Percentiles rank a stretch among this genome's conserved stretches.
Evolutionary conservation across 2,329 filamentous ascomycete genomes (phyloP).

Genomic region (Trichoderma sp.): DNA sequence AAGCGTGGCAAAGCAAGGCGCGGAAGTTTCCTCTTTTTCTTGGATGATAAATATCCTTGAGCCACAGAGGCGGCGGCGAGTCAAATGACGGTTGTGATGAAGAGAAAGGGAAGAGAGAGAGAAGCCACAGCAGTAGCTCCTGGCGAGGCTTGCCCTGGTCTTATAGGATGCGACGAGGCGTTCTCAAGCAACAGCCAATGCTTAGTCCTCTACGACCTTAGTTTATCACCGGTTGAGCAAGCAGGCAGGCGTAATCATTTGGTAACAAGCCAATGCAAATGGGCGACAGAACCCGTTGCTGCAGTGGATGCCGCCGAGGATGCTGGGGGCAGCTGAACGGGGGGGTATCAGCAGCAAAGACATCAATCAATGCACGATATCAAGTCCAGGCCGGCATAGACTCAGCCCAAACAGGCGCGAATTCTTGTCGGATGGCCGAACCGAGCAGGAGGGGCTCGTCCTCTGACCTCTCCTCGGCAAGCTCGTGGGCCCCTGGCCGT

Average conservation of each 20-base stretch:
- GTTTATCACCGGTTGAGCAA: neutral
- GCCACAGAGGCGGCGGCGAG: neutral
- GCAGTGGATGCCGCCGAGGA: neutral
- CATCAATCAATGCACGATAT: neutral
- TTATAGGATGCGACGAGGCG: slow-evolving; percentile 12
- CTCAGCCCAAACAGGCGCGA: neutral
- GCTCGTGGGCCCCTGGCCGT: neutral
- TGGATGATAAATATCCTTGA: neutral
- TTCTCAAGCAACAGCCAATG: neutral
- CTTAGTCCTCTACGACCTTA: neutral
- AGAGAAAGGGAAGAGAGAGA: slow-evolving; percentile 11
- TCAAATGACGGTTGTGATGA: neutral
- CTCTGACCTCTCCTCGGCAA: slow-evolving; percentile 8
- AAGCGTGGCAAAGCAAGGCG: neutral
- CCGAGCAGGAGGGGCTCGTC: slow-evolving; percentile 5
- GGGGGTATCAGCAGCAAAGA: neutral
- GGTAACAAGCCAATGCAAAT: neutral
- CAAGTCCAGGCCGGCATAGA: neutral
- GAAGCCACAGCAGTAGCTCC: slow-evolving; percentile 3
- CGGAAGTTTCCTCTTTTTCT: neutral
- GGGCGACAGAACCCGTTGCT: neutral
- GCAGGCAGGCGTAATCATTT: neutral
- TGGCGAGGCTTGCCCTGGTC: slow-evolving; percentile 15
- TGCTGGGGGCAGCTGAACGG: neutral
- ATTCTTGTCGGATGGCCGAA: neutral